Evolutionary conservation across 768 basidiomycete genomes (phyloP), one percentile per base, ranked within the genome.

Genomic region (Piloderma croceum): DNA sequence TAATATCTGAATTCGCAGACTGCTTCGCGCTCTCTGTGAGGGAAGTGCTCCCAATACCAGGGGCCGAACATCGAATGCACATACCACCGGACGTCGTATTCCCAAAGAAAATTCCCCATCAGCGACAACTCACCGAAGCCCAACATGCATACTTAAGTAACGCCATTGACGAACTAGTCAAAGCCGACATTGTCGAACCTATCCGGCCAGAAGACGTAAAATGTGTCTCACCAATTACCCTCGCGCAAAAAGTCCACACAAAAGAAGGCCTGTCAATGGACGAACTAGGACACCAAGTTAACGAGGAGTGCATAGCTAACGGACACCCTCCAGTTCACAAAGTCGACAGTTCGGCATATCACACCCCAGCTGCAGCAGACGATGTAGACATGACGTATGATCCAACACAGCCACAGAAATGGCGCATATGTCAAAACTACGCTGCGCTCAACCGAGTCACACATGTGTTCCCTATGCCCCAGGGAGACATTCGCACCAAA

Each of bases 361-460:
- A 61, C 60, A 5, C 21, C 41, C 21, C 31, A n/a, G n/a, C n/a
- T n/a, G n/a, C n/a, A n/a, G n/a, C n/a, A n/a, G n/a, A n/a, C n/a
- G n/a, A n/a, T n/a, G n/a, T n/a, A n/a, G n/a, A n/a, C n/a, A n/a
- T n/a, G n/a, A n/a, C n/a, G n/a, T n/a, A n/a, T n/a, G n/a, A n/a
- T n/a, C n/a, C n/a, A n/a, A n/a, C n/a, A n/a, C n/a, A n/a, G 4
- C 21, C 43, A 7, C 6, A 24, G 10, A 63, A 64, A 29, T 70
- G 62, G 65, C n/a, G 64, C 5, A 48, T 69, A 0, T 66, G 63
- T 44, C 67, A 68, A 29, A 63, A 64, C 38, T 72, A 65, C 34
- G 44, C 27, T 0, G 50, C 60, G 24, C 45, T 73, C 23, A 69
- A 65, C 40, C 47, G 54, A 2, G 46, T 60, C 6, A 59, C 53